Evolutionary conservation across 257 asterid species (phyloP), one percentile per base, ranked within the genome.

Genomic region (Ophiorrhiza pumila): DNA sequence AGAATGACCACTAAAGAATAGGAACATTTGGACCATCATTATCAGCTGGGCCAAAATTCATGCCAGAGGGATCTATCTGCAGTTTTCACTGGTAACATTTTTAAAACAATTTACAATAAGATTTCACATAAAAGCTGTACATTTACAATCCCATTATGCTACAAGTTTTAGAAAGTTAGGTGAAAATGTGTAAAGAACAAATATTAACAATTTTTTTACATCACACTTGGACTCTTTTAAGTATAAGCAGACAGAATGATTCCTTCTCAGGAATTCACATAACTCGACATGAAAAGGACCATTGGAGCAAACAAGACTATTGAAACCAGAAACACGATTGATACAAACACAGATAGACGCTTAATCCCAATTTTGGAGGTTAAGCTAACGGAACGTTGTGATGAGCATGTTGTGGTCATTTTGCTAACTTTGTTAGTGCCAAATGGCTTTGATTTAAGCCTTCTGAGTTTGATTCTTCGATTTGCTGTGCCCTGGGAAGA

Each of bases 401-500:
- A n/a, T 25, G 32, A 63, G 18, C 68, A 20, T 34, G 62, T 43
- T 0, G 31, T 17, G 37, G 32, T 34, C 0, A 50, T 42, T 0
- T 57, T 45, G 9, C 4, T 17, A 31, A 70, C 12, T 23, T 32
- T 25, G 2, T 15, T 7, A 27, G 18, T 55, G 43, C 15, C 8
- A 39, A 55, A 23, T 15, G 20, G 74, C 27, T 29, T 60, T 10
- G 68, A 49, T 41, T 71, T 65, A 25, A 37, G 69, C 72, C 56
- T 82, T 46, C 81, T 75, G 35, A 90, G 79, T 72, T 86, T 80
- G 50, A 87, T 77, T 41, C 91, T 77, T 63, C 93, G 82, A 71
- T 85, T 80, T 13, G 92, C 94, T 4, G 84, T 85, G 50, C 93
- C 95, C 72, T 88, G 96, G 66, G 56, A 77, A 71, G 90, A 89